Percentiles rank a stretch among this genome's conserved stretches.
Evolutionary conservation across 257 asterid species (phyloP).

Genomic region (Jacaranda copaia): DNA sequence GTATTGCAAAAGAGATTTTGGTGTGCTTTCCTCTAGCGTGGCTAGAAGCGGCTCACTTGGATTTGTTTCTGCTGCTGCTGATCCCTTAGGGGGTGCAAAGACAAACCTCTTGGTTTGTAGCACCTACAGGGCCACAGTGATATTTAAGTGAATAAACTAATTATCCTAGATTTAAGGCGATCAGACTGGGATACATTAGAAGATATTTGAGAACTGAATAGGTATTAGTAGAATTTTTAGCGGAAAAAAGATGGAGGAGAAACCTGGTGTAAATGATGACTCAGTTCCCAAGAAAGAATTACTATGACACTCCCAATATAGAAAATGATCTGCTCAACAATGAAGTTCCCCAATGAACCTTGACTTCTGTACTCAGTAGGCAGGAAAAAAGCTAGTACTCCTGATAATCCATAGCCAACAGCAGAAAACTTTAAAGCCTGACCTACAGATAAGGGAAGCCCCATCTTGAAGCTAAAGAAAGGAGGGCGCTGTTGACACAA

Average conservation of each 20-base stretch:
- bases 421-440: conserved; percentile 72
- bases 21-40: conserved; percentile 81
- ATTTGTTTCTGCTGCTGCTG: conserved; percentile 97
- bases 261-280: conserved; percentile 89
- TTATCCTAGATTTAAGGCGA: neutral
- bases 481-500: conserved; percentile 82
- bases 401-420: conserved; percentile 62
- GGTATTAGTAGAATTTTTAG: neutral
- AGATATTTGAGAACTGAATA: conserved; percentile 4
- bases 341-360: conserved; percentile 51
- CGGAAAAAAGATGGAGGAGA: conserved; percentile 17
- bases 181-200: neutral
- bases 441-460: conserved; percentile 66
- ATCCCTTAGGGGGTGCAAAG: conserved; percentile 96
- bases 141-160: neutral
- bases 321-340: conserved; percentile 68
- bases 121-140: conserved; percentile 57
- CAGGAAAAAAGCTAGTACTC: conserved; percentile 52
- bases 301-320: conserved; percentile 65
- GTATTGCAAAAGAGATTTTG: conserved; percentile 85
- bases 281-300: conserved; percentile 86
- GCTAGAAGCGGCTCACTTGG: conserved; percentile 87
- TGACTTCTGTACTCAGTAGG: conserved; percentile 57
- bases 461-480: conserved; percentile 91
- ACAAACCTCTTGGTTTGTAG: conserved; percentile 80